A percentile compares a stretch with the other conserved stretches of the same genome.
Conservation (phyloP, 306 rosid genomes). For the Corylus avellana region DNA sequence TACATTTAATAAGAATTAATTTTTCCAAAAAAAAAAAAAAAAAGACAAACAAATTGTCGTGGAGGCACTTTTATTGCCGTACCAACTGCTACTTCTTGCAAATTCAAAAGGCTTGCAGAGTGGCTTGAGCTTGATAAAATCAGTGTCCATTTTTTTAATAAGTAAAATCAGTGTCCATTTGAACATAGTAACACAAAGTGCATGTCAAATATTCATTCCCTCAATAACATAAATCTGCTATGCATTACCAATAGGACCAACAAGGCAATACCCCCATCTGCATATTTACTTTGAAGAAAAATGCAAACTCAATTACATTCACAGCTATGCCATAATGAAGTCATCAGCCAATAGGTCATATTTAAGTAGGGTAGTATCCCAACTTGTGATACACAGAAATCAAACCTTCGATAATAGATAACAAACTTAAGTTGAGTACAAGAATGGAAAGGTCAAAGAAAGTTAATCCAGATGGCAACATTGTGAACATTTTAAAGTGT, state of each 20-base stretch:
- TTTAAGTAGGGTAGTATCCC: not conserved
- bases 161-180: not conserved
- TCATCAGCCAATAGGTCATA: not conserved
- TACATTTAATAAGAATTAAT: not conserved
- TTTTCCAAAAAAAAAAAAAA: not conserved
- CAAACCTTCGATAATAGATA: not conserved
- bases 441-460: not conserved
- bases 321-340: not conserved
- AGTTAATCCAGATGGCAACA: not conserved
- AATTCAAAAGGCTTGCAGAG: not conserved
- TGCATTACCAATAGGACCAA: not conserved
- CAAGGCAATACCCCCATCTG: not conserved
- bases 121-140: not conserved
- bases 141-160: too few species aligned
- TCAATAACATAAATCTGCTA: not conserved
- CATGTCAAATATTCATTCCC: not conserved
- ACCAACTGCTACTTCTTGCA: not conserved
- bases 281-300: not conserved
- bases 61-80: not conserved
- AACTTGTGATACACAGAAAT: not conserved
- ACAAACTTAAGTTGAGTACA: not conserved
- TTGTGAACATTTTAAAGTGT: not conserved
- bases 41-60: not conserved
- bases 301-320: not conserved
- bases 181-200: not conserved